These are phyloP conservation scores for Cladophialophora exuberans DNA, from an alignment of 2,329 filamentous ascomycete species.

Conservation along the genomic window DNA sequence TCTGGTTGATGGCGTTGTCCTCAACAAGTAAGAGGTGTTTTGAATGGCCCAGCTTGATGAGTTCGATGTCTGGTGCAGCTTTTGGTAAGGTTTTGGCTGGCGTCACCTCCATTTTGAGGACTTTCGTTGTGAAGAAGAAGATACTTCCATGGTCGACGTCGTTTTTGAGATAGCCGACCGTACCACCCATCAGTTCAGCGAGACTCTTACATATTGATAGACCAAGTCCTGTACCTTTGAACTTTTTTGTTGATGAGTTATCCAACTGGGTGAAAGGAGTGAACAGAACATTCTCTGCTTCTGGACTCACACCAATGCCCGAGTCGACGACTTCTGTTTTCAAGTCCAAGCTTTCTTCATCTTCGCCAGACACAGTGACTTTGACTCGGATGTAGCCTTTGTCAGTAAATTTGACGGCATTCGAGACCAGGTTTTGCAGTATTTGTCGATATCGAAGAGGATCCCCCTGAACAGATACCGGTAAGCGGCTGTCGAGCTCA, in stretches of 20 bases:
- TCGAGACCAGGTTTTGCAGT: constrained; percentile 64
- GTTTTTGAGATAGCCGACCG: constrained; percentile 47
- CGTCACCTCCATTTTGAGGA: constrained; percentile 21
- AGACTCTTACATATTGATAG: constrained; percentile 62
- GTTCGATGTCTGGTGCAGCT: constrained; percentile 34
- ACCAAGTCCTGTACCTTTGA: constrained; percentile 61
- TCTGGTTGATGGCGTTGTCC: constrained; percentile 49
- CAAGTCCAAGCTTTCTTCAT: constrained; percentile 45
- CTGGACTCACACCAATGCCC: constrained; percentile 57
- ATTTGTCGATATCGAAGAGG: constrained; percentile 64
- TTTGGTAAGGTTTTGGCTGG: constrained; percentile 26
- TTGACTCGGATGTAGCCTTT: constrained; percentile 53
- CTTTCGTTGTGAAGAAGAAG: constrained; percentile 34
- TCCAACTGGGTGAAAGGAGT: constrained; percentile 61
- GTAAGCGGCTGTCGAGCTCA: constrained; percentile 53
- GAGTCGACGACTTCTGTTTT: constrained; percentile 52
- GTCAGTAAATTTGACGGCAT: constrained; percentile 66
- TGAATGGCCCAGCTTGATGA: constrained; percentile 43
- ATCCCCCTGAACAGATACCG: constrained; percentile 55
- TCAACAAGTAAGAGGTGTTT: constrained; percentile 49
- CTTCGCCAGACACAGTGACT: constrained; percentile 32
- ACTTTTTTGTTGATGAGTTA: constrained; percentile 56
- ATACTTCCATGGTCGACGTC: constrained; percentile 36
- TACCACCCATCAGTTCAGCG: constrained; percentile 60
- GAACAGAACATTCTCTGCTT: constrained; percentile 54